Evolutionary conservation across 2,329 filamentous ascomycete species (phyloP).

Genomic region (Fusarium sp.): DNA sequence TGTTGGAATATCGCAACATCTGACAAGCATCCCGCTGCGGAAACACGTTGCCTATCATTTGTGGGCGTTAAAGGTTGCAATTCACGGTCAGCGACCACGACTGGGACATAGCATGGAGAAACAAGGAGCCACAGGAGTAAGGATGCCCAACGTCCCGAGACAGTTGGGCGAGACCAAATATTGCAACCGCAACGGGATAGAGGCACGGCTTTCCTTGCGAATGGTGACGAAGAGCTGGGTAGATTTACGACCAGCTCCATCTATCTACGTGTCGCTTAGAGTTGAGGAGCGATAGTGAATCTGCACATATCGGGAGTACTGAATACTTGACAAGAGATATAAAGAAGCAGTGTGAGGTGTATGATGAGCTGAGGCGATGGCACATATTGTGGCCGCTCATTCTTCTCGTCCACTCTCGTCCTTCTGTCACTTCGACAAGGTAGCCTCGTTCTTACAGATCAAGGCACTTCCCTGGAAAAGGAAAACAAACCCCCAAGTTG

Average conservation of each 20-base stretch:
- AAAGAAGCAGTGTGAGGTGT: conserved; percentile 35
- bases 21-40: conserved; percentile 30
- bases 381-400: conserved; percentile 23
- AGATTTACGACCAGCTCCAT: conserved; percentile 35
- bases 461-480: conserved; percentile 22
- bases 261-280: conserved; percentile 40
- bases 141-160: conserved; percentile 38
- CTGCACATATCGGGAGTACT: conserved; percentile 32
- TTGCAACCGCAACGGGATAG: conserved; percentile 29
- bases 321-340: conserved; percentile 40
- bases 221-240: conserved; percentile 19
- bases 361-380: conserved; percentile 25
- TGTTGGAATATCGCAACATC: conserved; percentile 31
- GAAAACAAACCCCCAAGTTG: background rate
- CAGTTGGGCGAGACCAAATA: conserved; percentile 33
- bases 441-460: conserved; percentile 16
- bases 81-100: conserved; percentile 15
- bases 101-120: conserved; percentile 30
- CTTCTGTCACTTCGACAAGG: conserved; percentile 28
- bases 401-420: conserved; percentile 14
- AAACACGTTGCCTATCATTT: conserved; percentile 42
- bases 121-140: conserved; percentile 30
- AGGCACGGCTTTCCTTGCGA: conserved; percentile 26
- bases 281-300: conserved; percentile 29
- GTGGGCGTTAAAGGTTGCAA: conserved; percentile 30